These are phyloP conservation scores for Funneliformis geosporum DNA, from an alignment of 192 early-diverging fungal species.

Conservation along the genomic window DNA sequence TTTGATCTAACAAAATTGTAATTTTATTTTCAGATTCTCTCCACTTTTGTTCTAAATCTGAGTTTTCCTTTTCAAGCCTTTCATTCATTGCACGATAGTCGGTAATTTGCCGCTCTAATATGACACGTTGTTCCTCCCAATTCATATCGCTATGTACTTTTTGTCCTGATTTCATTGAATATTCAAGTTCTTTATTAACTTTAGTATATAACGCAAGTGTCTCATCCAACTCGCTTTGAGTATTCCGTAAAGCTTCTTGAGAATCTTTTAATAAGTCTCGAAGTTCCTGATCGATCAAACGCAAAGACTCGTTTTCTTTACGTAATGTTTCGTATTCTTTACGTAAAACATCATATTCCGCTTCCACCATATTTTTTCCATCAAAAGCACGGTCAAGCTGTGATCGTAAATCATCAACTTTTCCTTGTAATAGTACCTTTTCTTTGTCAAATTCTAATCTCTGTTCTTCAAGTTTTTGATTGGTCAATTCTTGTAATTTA, in stretches of 20 bases:
- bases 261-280: conserved; percentile 10
- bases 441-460: conserved; percentile 10
- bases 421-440: conserved; percentile 1
- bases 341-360: conserved; percentile 24
- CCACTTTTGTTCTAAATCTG: conserved; percentile 9
- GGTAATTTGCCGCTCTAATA: conserved; percentile 15
- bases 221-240: conserved; percentile 22
- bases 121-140: conserved; percentile 11
- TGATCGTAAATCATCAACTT: conserved; percentile 1
- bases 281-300: background rate
- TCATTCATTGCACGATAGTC: conserved; percentile 8
- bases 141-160: background rate
- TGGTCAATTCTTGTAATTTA: conserved; percentile 13
- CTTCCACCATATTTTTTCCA: conserved; percentile 29
- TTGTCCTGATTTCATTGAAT: background rate
- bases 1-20: conserved; percentile 11
- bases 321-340: conserved; percentile 29
- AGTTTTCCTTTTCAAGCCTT: conserved; percentile 28
- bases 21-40: conserved; percentile 19
- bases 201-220: background rate
- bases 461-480: conserved; percentile 24
- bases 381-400: conserved; percentile 12
- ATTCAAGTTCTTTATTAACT: background rate
- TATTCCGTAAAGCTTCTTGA: background rate
- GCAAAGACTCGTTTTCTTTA: conserved; percentile 12